phyloP scores from a whole-genome alignment of 495 filamentous ascomycete species.

The Arthonia radiata region DNA sequence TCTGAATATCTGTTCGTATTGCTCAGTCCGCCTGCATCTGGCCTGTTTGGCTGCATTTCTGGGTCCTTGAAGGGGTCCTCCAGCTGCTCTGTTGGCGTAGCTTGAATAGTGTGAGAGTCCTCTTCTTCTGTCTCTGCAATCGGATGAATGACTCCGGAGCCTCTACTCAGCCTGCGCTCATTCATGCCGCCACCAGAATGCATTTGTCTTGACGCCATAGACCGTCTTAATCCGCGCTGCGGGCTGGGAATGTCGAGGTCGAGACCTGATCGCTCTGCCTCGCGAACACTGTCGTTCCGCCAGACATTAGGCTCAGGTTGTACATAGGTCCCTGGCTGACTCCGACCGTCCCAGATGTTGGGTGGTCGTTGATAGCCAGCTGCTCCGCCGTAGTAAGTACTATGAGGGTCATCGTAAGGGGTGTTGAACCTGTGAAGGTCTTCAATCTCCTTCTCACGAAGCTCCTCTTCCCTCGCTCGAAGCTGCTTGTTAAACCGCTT shows the following conservation, averaged over 20 bases:
- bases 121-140: slow-evolving; percentile 47
- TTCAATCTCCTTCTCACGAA: too few relatives aligned
- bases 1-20: slow-evolving; percentile 6
- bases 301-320: too few relatives aligned
- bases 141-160: slow-evolving; percentile 24
- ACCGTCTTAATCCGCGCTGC: slow-evolving; percentile 22
- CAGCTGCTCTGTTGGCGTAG: slow-evolving; percentile 8
- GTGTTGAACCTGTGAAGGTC: too few relatives aligned
- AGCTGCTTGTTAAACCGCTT: too few relatives aligned
- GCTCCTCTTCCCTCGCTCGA: too few relatives aligned
- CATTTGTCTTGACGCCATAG: slow-evolving; percentile 16
- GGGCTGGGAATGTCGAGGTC: slow-evolving; percentile 30
- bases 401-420: too few relatives aligned
- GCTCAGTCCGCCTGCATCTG: slow-evolving; percentile 7
- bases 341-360: too few relatives aligned
- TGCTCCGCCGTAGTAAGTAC: too few relatives aligned
- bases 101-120: slow-evolving; percentile 22
- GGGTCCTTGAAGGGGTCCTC: neutral
- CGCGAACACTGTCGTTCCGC: slow-evolving; percentile 9
- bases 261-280: slow-evolving; percentile 28
- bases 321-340: too few relatives aligned
- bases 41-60: slow-evolving; percentile 3
- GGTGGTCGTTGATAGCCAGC: too few relatives aligned
- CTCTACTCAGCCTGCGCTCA: slow-evolving; percentile 23
- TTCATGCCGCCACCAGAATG: slow-evolving; percentile 20